Evolutionary conservation across 1,139 yeast genomes (phyloP), one percentile per base, ranked within the genome.

Genomic region (Hemisphaericaspora subhashii): DNA sequence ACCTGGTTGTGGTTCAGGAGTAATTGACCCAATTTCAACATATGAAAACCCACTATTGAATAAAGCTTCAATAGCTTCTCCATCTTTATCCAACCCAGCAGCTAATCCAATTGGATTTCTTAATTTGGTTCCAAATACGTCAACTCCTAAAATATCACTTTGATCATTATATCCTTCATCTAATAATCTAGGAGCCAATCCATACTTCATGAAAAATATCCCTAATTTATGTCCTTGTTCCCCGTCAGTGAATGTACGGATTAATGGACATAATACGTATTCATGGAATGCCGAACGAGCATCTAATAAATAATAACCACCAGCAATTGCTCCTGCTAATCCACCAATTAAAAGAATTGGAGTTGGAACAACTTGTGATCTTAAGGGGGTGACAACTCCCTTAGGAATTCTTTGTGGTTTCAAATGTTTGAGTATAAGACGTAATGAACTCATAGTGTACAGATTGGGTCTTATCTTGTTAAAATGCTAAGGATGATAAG

Each of bases 51-150:
- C 98, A 41, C 77, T 58, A 50, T 81, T 75, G 53, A 83, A 82
- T 43, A 90, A 70, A 0, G 90, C 68, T 51, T 90, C 97, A 51
- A 92, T 81, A n/a, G 89, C 96, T 56, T 88, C 95, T 37, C 89
- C 98, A 53, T 90, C 86, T 62, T 90, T 90, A 60, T 90, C 98
- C 48, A 90, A 75, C 10, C 98, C 98, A 24, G 98, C 98, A 36
- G 98, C 98, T 52, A 90, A 74, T 6, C 98, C 98, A 41, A 90
- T 69, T 15, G 98, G 98, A 41, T 83, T 83, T 22, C 75, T 71
- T 54, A 90, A 64, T 37, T 68, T 74, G 23, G 63, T 64, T 5
- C 88, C 89, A 57, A 86, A 85, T 1, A 82, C 84, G 31, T 74
- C 58, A 12, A 83, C 88, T 7, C 76, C 67, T 48, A 86, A 66